Percentiles rank a stretch among this genome's conserved stretches.
Evolutionary conservation across 768 basidiomycete genomes (phyloP).

Genomic region (Fistulinella prunicolor): DNA sequence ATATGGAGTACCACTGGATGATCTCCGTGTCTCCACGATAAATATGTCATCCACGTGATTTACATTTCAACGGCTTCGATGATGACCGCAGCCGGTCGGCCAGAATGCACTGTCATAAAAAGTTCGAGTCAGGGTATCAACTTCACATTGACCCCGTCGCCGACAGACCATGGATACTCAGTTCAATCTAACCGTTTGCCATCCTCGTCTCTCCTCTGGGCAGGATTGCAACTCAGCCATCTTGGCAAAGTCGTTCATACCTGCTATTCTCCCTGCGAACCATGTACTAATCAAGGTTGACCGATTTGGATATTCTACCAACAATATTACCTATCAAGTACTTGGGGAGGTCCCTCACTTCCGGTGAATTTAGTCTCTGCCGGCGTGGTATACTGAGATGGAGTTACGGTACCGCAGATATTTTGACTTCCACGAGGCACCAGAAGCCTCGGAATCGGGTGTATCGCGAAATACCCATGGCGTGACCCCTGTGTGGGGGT

Average conservation of each 20-base stretch:
- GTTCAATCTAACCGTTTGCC: conserved; percentile 37
- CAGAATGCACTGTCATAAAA: too few relatives aligned
- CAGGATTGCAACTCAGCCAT: conserved; percentile 27
- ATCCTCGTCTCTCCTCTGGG: conserved; percentile 38
- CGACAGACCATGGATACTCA: conserved; percentile 13
- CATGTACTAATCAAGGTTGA: conserved; percentile 58
- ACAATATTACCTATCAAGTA: conserved; percentile 69
- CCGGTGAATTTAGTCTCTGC: conserved; percentile 22
- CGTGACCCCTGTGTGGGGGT: conserved; percentile 71
- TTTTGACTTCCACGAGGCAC: conserved; percentile 61
- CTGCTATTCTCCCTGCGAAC: conserved; percentile 33
- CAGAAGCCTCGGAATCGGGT: conserved; percentile 30
- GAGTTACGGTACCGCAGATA: conserved; percentile 45
- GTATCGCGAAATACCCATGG: conserved; percentile 54
- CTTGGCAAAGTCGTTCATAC: conserved; percentile 25
- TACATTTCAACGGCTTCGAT: too few relatives aligned
- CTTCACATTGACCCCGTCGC: too few relatives aligned
- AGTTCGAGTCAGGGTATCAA: too few relatives aligned
- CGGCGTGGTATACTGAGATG: neutral
- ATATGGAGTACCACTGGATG: too few relatives aligned
- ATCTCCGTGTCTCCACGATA: too few relatives aligned
- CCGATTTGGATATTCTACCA: conserved; percentile 68
- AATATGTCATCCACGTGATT: too few relatives aligned
- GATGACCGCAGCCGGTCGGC: too few relatives aligned
- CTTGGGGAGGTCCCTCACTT: conserved; percentile 43